Evolutionary conservation across 2,329 filamentous ascomycete species (phyloP), one percentile per base, ranked within the genome.

Genomic region (Exophiala sideris): DNA sequence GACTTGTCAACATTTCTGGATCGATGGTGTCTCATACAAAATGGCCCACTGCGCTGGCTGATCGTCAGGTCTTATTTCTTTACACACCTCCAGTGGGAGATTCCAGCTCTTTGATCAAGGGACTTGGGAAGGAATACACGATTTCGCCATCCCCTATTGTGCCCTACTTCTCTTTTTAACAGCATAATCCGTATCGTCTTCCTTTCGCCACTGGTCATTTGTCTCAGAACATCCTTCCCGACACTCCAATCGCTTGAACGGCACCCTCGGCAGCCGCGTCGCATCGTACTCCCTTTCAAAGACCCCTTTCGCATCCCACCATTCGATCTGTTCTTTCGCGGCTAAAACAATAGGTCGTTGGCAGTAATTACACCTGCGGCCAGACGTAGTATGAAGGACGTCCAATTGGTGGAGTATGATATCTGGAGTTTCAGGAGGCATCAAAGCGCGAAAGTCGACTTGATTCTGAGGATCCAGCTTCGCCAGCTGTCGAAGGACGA

Each of bases 321-420:
- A 67, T 56, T 76, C 74, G 16, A 74, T 64, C 73, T 74, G 76
- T 57, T 73, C 67, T 0, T 69, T 65, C 8, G 73, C 70, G 12
- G 73, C 67, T 46, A 74, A 64, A 5, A 77, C 68, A 42, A 73
- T 76, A 6, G 62, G 64, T 9, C 67, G 66, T 29, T 66, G 62
- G 48, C 75, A 77, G 0, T 72, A 64, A 0, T 71, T 73, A 55
- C 75, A 77, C 21, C 53, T 50, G 45, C 68, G 65, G 3, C 70
- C 72, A 1, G 73, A 73, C 0, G 66, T 66, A 42, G 64, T 60
- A n/a, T 68, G 67, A 3, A 72, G 70, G 4, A 64, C 56, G n/a
- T 63, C 59, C 6, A 77, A 61, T 4, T 75, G 56, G 2, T 65
- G 66, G 10, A 69, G 58, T 9, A 75, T 65, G 7, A 69, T 60